Base-by-base conservation (phyloP, 352 stramenopile genomes). In the Pythium sp. region DNA sequence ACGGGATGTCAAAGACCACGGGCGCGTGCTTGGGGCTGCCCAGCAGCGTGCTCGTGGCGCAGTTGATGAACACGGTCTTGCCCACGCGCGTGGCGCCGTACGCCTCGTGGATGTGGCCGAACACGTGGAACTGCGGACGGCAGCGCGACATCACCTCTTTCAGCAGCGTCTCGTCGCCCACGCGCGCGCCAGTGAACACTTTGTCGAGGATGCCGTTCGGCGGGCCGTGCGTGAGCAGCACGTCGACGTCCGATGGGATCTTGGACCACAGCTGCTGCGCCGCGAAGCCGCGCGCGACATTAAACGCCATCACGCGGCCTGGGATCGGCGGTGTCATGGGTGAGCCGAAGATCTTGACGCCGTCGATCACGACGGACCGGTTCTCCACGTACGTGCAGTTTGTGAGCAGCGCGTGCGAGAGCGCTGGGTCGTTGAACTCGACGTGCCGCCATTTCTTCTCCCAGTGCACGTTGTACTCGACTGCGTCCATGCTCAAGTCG, bases 81-180 rank as follows among this genome's bases (percentile, higher is more conserved):
- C 87, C 91, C 66, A 97, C 74, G 20, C 74, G 86, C 22, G 81
- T 82, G 24, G 82, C 78, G 68, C 93, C 93, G 59, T 93, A 94
- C 14, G 78, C 85, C 74, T 98, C 89, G 69, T 98, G 93, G 67
- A 98, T 97, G 75, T 98, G 93, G 38, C 92, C 93, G 73, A 97
- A 98, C 5, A 98, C 69, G 71, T 97, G 87, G 57, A 97, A 89
- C 38, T 82, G 74, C 18, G 92, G 93, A 28, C 81, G 78, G 26
- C 94, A 84, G 36, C 89, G 82, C 32, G 87, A 86, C 66, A 95
- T 79, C 22, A 96, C 81, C 58, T 96, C 79, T 41, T 87, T 79
- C 46, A 97, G 67, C 55, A 98, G 75, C 36, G 84, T 78, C 60
- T 90, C 81, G 61, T 94, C 94, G 24, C 93, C 93, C 22, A 92